Evolutionary conservation across 176 grass and related monocot species (phyloP).

Genomic region (Chrysopogon serrulatus): DNA sequence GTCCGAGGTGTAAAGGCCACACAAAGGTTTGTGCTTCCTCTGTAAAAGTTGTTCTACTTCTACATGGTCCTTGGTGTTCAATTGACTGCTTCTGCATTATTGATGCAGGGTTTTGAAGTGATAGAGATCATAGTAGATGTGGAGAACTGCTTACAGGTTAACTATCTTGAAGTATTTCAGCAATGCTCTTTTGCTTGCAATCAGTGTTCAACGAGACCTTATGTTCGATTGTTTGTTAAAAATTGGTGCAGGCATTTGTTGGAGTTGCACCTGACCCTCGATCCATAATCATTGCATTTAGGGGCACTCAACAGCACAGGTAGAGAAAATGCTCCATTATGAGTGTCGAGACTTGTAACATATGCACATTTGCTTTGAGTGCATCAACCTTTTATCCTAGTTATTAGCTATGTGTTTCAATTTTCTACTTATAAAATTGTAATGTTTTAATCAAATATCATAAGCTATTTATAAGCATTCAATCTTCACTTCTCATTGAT

Average conservation of each 20-base stretch:
- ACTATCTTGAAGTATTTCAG: not conserved
- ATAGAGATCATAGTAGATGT: slow-evolving; percentile 92
- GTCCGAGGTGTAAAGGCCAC: slow-evolving; percentile 59
- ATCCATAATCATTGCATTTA: slow-evolving; percentile 84
- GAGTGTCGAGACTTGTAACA: not conserved
- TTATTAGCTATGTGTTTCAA: not conserved
- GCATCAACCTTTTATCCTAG: not conserved
- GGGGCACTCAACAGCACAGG: slow-evolving; percentile 90
- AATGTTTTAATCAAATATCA: not conserved
- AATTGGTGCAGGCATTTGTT: slow-evolving; percentile 68
- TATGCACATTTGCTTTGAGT: not conserved
- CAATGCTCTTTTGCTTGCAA: not conserved
- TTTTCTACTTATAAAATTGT: not conserved
- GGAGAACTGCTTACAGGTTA: slow-evolving; percentile 86
- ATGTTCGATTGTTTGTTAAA: not conserved
- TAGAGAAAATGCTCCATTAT: slow-evolving; percentile 14
- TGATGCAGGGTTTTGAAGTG: slow-evolving; percentile 72
- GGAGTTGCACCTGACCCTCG: slow-evolving; percentile 67
- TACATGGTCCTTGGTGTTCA: not conserved
- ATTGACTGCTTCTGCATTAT: not conserved
- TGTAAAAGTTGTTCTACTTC: not conserved
- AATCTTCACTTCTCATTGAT: not conserved
- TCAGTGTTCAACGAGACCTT: slow-evolving; percentile 7
- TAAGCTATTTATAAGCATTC: not conserved
- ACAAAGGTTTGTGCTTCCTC: slow-evolving; percentile 42